Percentiles rank a stretch among this genome's conserved stretches.
Evolutionary conservation across 768 basidiomycete species (phyloP).

Genomic region (Strobilomyces dryophilus): DNA sequence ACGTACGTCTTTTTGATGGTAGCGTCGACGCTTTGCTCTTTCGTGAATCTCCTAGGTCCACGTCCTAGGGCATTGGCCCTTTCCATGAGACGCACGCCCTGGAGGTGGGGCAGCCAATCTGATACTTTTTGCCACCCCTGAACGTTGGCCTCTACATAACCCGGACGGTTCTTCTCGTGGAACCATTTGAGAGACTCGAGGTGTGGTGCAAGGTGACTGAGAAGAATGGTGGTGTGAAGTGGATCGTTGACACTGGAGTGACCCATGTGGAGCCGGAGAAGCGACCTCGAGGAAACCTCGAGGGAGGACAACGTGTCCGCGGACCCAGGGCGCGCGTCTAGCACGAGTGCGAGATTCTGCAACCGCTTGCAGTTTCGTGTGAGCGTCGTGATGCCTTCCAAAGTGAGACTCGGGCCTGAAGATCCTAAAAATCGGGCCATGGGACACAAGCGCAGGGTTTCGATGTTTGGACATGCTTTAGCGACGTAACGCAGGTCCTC

Average conservation of each 20-base stretch:
- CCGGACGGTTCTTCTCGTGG: constrained; percentile 71
- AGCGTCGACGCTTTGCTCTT: constrained; percentile 51
- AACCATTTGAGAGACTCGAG: constrained; percentile 72
- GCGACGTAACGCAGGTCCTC: constrained; percentile 57
- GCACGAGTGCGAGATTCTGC: constrained; percentile 61
- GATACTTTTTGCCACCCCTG: constrained; percentile 64
- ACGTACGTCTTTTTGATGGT: constrained; percentile 38
- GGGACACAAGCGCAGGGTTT: constrained; percentile 64
- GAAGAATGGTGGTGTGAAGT: constrained; percentile 64
- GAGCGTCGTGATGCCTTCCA: constrained; percentile 60
- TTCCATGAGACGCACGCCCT: constrained; percentile 60
- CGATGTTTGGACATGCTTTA: constrained; percentile 61
- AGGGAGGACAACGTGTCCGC: constrained; percentile 43
- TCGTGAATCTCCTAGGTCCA: constrained; percentile 16
- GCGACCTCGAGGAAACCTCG: constrained; percentile 55
- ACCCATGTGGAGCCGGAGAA: constrained; percentile 69
- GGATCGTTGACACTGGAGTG: constrained; percentile 71
- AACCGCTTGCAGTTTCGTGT: constrained; percentile 55
- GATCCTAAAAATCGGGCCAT: constrained; percentile 58
- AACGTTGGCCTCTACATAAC: constrained; percentile 63
- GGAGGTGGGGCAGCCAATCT: constrained; percentile 70
- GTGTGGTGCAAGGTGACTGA: constrained; percentile 74
- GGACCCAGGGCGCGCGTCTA: constrained; percentile 51
- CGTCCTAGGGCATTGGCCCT: constrained; percentile 39
- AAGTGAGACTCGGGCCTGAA: constrained; percentile 51